phyloP scores from a whole-genome alignment of 768 basidiomycete species.

The Boletellus emodensis region DNA sequence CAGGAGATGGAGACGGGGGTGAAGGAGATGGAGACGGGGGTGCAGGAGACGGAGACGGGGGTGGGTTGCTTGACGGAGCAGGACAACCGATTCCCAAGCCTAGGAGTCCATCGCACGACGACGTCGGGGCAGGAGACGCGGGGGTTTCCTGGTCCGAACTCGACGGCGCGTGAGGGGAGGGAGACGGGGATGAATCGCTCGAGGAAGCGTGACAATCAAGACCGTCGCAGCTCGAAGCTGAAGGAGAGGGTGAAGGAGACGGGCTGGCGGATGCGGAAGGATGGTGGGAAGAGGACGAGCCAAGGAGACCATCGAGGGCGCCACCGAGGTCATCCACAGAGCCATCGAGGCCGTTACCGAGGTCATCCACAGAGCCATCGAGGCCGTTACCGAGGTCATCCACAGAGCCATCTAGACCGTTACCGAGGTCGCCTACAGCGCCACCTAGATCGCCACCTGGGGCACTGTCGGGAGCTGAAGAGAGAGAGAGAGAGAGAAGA shows the following conservation, averaged over 20 bases:
- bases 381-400: background rate
- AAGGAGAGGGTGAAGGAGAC: constrained; percentile 1
- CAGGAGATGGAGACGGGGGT: constrained; percentile 2
- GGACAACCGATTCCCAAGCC: constrained; percentile 11
- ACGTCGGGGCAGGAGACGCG: background rate
- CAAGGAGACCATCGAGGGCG: background rate
- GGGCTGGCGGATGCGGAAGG: background rate
- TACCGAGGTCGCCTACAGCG: too few relatives aligned
- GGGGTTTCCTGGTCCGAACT: background rate
- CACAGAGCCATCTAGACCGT: constrained; percentile 3
- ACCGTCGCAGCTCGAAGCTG: constrained; percentile 3
- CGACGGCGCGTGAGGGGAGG: background rate
- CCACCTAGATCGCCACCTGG: too few relatives aligned
- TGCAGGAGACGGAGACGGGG: constrained; percentile 4
- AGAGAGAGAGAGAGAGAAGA: constrained; percentile 1
- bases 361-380: too few relatives aligned
- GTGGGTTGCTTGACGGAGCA: background rate
- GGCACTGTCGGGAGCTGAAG: background rate
- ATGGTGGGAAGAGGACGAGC: constrained; percentile 12
- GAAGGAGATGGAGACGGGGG: background rate
- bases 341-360: background rate
- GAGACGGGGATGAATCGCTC: background rate
- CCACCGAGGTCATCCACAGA: background rate
- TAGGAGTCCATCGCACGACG: constrained; percentile 8
- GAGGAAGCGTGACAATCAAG: constrained; percentile 6